A percentile compares a stretch with the other conserved stretches of the same genome.
Evolutionary conservation across 2,329 filamentous ascomycete genomes (phyloP).

Genomic region (Ophiobolus disseminans): DNA sequence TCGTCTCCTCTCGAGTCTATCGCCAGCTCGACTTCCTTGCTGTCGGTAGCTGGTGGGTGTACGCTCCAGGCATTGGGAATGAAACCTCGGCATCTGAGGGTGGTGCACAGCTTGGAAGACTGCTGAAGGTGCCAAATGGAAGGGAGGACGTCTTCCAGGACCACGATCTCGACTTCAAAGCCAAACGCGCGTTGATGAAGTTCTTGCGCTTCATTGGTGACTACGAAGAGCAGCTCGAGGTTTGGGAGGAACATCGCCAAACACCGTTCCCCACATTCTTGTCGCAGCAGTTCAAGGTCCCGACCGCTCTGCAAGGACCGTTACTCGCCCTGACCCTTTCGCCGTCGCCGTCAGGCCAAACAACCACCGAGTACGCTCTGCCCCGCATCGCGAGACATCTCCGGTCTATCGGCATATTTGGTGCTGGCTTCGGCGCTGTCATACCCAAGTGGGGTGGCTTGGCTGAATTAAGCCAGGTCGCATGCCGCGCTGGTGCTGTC

Average conservation of each 20-base stretch:
- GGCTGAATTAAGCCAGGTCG: slow-evolving; percentile 88
- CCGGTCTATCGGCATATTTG: slow-evolving; percentile 84
- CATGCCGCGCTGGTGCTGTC: slow-evolving; percentile 87
- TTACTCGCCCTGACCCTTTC: slow-evolving; percentile 77
- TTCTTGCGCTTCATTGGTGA: slow-evolving; percentile 87
- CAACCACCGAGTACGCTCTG: slow-evolving; percentile 72
- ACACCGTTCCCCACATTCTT: slow-evolving; percentile 67
- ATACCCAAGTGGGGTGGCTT: slow-evolving; percentile 92
- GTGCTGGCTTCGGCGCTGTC: slow-evolving; percentile 86
- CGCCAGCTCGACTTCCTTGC: slow-evolving; percentile 92
- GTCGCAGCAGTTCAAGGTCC: slow-evolving; percentile 60
- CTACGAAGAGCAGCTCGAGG: slow-evolving; percentile 66
- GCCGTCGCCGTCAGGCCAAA: slow-evolving; percentile 61
- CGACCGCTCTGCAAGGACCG: slow-evolving; percentile 69
- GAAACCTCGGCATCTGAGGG: slow-evolving; percentile 6
- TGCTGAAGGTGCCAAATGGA: slow-evolving; percentile 82
- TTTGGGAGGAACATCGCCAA: slow-evolving; percentile 66
- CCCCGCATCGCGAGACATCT: slow-evolving; percentile 79
- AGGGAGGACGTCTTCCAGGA: slow-evolving; percentile 91
- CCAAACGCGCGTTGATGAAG: slow-evolving; percentile 90
- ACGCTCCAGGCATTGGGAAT: slow-evolving; percentile 48
- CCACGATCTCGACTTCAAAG: slow-evolving; percentile 74
- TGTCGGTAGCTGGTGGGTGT: slow-evolving; percentile 91
- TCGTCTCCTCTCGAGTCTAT: slow-evolving; percentile 90
- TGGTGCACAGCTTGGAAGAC: slow-evolving; percentile 23